phyloP scores from a whole-genome alignment of 148 eudicot species.

The Dysphania ambrosioides region DNA sequence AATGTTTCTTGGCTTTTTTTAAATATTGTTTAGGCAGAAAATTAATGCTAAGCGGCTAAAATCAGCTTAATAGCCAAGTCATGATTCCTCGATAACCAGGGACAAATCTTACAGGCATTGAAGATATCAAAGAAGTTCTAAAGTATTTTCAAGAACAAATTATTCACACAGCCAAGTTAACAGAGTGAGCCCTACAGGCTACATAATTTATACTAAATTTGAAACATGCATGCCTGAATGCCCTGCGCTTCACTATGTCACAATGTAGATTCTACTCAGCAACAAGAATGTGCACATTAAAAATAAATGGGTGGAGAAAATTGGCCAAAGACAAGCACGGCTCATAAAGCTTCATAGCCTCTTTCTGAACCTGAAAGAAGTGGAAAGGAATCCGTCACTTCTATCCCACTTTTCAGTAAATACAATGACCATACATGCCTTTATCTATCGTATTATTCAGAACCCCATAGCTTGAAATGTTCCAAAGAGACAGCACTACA shows the following conservation, averaged over 20 bases:
- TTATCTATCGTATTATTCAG: too few relatives aligned
- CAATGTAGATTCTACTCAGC: background rate
- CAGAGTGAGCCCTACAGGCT: background rate
- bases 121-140: background rate
- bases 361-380: background rate
- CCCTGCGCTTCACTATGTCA: background rate
- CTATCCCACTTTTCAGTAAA: background rate
- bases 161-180: background rate
- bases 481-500: background rate
- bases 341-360: conserved; percentile 3
- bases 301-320: background rate
- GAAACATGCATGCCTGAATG: background rate
- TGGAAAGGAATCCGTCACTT: background rate
- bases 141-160: background rate
- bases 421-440: too few relatives aligned
- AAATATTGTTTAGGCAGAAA: background rate
- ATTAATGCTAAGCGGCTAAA: background rate
- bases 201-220: background rate
- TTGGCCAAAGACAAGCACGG: background rate
- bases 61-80: background rate
- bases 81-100: background rate
- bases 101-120: background rate
- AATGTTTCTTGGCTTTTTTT: background rate
- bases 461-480: background rate
- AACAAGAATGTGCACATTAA: background rate